phyloP scores from a whole-genome alignment of 257 asterid species.

The Lithospermum erythrorhizon region DNA sequence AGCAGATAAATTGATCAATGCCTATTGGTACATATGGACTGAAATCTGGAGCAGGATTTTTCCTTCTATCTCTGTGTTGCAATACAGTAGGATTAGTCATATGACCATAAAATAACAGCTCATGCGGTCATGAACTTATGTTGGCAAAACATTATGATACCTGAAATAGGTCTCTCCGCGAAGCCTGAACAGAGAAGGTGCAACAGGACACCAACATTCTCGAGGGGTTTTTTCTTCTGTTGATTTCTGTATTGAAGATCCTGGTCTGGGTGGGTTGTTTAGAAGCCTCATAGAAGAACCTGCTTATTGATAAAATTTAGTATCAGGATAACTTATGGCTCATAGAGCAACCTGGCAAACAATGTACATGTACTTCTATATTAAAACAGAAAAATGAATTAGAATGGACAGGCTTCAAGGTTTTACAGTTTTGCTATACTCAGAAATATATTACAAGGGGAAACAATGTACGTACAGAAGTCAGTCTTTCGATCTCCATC shows the following conservation, averaged over 20 bases:
- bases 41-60: slow-evolving; percentile 49
- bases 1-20: slow-evolving; percentile 59
- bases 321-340: too few species aligned
- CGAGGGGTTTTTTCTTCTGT: background rate
- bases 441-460: background rate
- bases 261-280: background rate
- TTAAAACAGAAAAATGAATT: too few species aligned
- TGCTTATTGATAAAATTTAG: background rate
- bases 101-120: too few species aligned
- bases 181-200: slow-evolving; percentile 65
- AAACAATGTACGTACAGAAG: background rate
- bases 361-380: background rate
- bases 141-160: slow-evolving; percentile 21
- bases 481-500: background rate
- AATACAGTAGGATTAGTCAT: background rate
- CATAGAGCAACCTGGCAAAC: background rate
- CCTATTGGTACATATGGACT: slow-evolving; percentile 74
- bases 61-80: slow-evolving; percentile 68
- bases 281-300: background rate
- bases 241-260: background rate
- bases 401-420: background rate
- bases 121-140: background rate
- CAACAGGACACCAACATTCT: slow-evolving; percentile 50
- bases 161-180: slow-evolving; percentile 72
- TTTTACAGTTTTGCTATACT: too few species aligned